A percentile compares a stretch with the other conserved stretches of the same genome.
Conservation (phyloP, 2,329 filamentous ascomycete species). For the Rugonectria rugulosa region DNA sequence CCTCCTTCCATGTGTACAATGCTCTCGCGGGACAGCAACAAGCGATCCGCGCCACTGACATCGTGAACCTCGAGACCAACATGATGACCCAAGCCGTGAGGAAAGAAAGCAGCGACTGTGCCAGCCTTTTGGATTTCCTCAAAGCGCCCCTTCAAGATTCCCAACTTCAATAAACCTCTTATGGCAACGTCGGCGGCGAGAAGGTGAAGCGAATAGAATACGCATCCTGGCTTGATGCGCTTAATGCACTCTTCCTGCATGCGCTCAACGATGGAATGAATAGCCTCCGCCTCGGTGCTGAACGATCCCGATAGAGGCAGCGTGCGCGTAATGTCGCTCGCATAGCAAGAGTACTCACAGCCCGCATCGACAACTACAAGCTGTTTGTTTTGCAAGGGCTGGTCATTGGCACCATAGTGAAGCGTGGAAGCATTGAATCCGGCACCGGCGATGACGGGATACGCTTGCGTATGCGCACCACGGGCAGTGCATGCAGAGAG, state of each 20-base stretch:
- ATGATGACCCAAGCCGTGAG: slow-evolving; percentile 71
- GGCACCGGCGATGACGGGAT: slow-evolving; percentile 86
- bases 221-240: slow-evolving; percentile 71
- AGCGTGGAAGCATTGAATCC: slow-evolving; percentile 84
- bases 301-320: slow-evolving; percentile 79
- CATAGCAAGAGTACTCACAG: slow-evolving; percentile 85
- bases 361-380: slow-evolving; percentile 88
- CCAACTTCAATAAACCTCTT: slow-evolving; percentile 72
- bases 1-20: slow-evolving; percentile 42
- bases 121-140: slow-evolving; percentile 62
- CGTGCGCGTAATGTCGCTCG: slow-evolving; percentile 88
- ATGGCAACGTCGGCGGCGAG: slow-evolving; percentile 77
- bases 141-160: slow-evolving; percentile 72
- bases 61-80: slow-evolving; percentile 73
- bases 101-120: slow-evolving; percentile 69
- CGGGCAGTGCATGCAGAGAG: slow-evolving; percentile 73
- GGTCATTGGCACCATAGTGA: slow-evolving; percentile 86
- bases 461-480: slow-evolving; percentile 81
- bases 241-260: slow-evolving; percentile 83
- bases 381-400: slow-evolving; percentile 72
- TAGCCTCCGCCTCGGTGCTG: slow-evolving; percentile 70
- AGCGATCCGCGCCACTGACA: slow-evolving; percentile 52
- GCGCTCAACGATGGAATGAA: slow-evolving; percentile 79
- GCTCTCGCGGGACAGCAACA: slow-evolving; percentile 40
- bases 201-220: slow-evolving; percentile 76